Conservation (phyloP, 2,329 filamentous ascomycete species). For the Calonectria pauciramosa region DNA sequence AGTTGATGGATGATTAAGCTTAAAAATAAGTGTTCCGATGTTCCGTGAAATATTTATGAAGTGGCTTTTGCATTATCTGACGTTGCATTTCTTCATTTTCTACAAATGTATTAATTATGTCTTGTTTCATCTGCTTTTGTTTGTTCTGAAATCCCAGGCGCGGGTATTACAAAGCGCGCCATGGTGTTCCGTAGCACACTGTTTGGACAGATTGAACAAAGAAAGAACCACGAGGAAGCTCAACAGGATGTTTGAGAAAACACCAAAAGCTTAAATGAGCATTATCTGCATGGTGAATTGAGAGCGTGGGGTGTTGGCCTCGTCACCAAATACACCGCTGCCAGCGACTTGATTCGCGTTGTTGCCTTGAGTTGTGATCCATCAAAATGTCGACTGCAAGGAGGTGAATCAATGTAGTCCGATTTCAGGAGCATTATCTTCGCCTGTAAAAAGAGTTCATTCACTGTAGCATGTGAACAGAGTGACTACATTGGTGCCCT, state of each 20-base stretch:
- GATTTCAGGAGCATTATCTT: not conserved
- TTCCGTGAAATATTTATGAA: not conserved
- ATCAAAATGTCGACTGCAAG: not conserved
- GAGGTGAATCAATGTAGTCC: not conserved
- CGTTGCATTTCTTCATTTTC: not conserved
- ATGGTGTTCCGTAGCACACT: not conserved
- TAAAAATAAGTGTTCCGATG: not conserved
- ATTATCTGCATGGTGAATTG: not conserved
- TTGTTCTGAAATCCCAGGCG: not conserved
- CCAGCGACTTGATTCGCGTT: not conserved
- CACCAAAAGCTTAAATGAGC: not conserved
- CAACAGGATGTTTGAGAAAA: not conserved
- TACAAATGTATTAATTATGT: not conserved
- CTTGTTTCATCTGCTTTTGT: not conserved
- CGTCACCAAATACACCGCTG: not conserved
- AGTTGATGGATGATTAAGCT: not conserved
- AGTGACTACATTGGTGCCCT: not conserved
- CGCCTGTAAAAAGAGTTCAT: not conserved
- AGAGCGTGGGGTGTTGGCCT: too few relatives aligned
- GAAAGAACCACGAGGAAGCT: not conserved
- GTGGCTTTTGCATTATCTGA: not conserved
- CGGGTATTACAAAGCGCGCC: not conserved
- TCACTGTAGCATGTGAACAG: not conserved
- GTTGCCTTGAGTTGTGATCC: not conserved
- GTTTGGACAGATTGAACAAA: not conserved